Conservation (phyloP, 192 early-diverging fungal genomes). For the Podila verticillata region DNA sequence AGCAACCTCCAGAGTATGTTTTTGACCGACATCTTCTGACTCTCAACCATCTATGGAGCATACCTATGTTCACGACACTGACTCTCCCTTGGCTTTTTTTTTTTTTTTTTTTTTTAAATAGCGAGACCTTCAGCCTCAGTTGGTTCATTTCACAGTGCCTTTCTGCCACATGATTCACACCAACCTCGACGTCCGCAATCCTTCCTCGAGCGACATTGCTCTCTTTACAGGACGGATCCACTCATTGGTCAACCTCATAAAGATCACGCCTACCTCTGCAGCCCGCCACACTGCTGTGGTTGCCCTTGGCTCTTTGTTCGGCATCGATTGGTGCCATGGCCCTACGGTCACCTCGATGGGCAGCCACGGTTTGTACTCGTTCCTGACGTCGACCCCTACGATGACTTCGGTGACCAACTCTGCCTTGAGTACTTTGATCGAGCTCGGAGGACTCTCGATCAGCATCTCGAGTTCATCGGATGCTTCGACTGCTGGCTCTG, state of each 20-base stretch:
- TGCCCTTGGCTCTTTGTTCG: constrained; percentile 33
- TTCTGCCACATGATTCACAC: constrained; percentile 50
- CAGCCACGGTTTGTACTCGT: constrained; percentile 37
- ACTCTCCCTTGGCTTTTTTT: neutral
- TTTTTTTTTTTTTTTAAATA: neutral
- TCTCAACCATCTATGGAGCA: neutral
- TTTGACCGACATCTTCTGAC: neutral
- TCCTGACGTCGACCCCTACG: constrained; percentile 14
- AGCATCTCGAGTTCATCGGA: constrained; percentile 10
- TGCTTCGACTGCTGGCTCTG: neutral
- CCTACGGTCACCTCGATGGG: constrained; percentile 30
- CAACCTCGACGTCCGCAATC: constrained; percentile 40
- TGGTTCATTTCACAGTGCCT: constrained; percentile 43
- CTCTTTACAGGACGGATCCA: constrained; percentile 44
- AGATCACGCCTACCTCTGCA: constrained; percentile 43
- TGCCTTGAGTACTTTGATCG: constrained; percentile 28
- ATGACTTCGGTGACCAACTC: constrained; percentile 35
- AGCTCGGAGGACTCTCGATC: constrained; percentile 33
- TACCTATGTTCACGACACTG: neutral
- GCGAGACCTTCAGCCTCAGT: constrained; percentile 38
- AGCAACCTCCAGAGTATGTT: constrained; percentile 24
- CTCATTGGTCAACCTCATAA: constrained; percentile 42
- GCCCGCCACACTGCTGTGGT: constrained; percentile 44
- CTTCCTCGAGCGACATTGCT: constrained; percentile 37
- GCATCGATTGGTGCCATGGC: constrained; percentile 35